A percentile compares a stretch with the other conserved stretches of the same genome.
These are phyloP conservation scores for Ganoderma multipileum DNA, from an alignment of 1,284 basidiomycete species.

Conservation along the genomic window DNA sequence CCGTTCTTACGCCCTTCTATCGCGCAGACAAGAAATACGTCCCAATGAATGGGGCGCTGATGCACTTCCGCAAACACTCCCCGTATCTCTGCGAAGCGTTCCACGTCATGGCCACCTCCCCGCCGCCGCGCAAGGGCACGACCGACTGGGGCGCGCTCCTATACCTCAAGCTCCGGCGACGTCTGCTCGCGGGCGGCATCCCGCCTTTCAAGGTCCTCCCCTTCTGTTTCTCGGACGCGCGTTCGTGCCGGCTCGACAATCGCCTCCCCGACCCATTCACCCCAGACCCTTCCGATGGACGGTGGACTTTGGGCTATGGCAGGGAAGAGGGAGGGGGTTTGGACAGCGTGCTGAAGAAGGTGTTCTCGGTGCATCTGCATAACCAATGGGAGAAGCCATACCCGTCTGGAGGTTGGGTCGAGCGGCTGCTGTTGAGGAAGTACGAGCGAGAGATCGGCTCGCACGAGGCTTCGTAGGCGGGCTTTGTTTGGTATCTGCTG, in stretches of 20 bases:
- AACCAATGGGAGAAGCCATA: slow-evolving; percentile 92
- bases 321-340: slow-evolving; percentile 71
- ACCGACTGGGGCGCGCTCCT: slow-evolving; percentile 93
- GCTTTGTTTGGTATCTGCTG: background rate
- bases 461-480: background rate
- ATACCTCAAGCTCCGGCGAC: slow-evolving; percentile 87
- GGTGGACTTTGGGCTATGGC: slow-evolving; percentile 61
- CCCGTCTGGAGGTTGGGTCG: slow-evolving; percentile 82
- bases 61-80: slow-evolving; percentile 88
- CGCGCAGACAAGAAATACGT: slow-evolving; percentile 82
- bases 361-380: slow-evolving; percentile 91
- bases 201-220: slow-evolving; percentile 91
- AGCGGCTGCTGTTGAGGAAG: slow-evolving; percentile 69
- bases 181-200: slow-evolving; percentile 74
- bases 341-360: slow-evolving; percentile 67
- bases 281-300: slow-evolving; percentile 62
- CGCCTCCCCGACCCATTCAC: slow-evolving; percentile 89
- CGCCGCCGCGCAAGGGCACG: slow-evolving; percentile 76
- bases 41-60: slow-evolving; percentile 90
- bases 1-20: background rate
- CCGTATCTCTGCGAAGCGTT: slow-evolving; percentile 96
- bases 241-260: slow-evolving; percentile 90
- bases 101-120: slow-evolving; percentile 82
- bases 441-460: slow-evolving; percentile 56
- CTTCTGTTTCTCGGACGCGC: slow-evolving; percentile 91